These are phyloP conservation scores for Mortierella sp. DNA, from an alignment of 371 early-diverging fungal species.

Conservation along the genomic window DNA sequence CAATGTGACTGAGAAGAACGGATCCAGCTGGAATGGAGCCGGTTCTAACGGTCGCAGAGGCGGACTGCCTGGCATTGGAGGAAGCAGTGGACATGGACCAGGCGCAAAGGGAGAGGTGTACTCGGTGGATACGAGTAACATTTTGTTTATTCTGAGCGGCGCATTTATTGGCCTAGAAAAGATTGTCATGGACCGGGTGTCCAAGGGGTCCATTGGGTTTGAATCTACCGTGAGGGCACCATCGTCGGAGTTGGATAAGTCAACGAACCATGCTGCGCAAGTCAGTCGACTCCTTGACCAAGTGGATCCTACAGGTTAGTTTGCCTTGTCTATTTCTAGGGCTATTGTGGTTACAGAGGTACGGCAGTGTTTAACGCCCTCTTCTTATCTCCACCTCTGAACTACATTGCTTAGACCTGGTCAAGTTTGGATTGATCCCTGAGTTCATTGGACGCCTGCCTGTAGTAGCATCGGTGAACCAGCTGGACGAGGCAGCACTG, in stretches of 20 bases:
- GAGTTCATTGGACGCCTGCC: slow-evolving; percentile 92
- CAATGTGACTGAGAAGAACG: slow-evolving; percentile 87
- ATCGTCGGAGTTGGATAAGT: slow-evolving; percentile 28
- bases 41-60: slow-evolving; percentile 55
- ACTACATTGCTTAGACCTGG: slow-evolving; percentile 64
- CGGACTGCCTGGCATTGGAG: slow-evolving; percentile 59
- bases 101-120: slow-evolving; percentile 82
- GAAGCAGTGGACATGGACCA: slow-evolving; percentile 60
- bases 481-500: slow-evolving; percentile 73
- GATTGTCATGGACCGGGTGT: slow-evolving; percentile 80
- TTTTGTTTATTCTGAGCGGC: slow-evolving; percentile 91
- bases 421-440: slow-evolving; percentile 91
- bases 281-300: slow-evolving; percentile 65
- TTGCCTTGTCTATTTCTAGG: not conserved
- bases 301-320: slow-evolving; percentile 77
- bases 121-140: slow-evolving; percentile 91
- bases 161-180: slow-evolving; percentile 94
- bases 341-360: not conserved
- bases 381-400: not conserved
- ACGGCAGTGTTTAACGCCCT: not conserved
- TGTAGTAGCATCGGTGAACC: slow-evolving; percentile 82
- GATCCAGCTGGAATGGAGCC: slow-evolving; percentile 59
- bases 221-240: slow-evolving; percentile 67
- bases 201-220: slow-evolving; percentile 87
- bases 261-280: slow-evolving; percentile 31